Evolutionary conservation across 768 basidiomycete species (phyloP).

Genomic region (Lactarius sp.): DNA sequence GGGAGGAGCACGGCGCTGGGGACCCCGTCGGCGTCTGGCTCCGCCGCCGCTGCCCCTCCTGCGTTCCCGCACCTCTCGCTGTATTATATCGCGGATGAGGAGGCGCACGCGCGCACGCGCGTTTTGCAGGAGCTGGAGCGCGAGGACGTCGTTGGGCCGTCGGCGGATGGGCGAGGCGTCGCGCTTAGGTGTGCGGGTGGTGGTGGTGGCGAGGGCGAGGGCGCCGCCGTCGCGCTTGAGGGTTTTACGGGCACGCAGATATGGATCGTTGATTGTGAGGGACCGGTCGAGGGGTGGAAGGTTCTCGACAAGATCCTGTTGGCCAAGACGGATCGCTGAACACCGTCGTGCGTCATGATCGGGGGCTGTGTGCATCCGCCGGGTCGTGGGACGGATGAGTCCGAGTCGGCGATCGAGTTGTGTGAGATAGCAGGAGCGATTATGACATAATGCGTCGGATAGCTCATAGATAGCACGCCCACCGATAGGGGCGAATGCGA

Average conservation of each 20-base stretch:
- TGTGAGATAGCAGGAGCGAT: too few relatives aligned
- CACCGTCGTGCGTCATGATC: not conserved
- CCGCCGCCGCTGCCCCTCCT: constrained; percentile 41
- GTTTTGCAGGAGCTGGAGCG: constrained; percentile 42
- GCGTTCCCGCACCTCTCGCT: constrained; percentile 69
- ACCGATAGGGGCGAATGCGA: too few relatives aligned
- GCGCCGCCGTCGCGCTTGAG: constrained; percentile 24
- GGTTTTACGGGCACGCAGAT: constrained; percentile 47
- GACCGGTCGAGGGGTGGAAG: constrained; percentile 55
- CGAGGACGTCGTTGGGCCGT: constrained; percentile 33
- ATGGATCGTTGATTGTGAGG: constrained; percentile 57
- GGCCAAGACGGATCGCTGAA: constrained; percentile 1
- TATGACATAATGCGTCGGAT: too few relatives aligned
- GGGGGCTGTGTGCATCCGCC: not conserved
- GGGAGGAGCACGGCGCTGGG: constrained; percentile 32
- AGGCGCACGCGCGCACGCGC: constrained; percentile 50
- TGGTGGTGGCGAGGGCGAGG: constrained; percentile 13
- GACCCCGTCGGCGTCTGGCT: constrained; percentile 21
- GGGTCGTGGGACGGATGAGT: not conserved
- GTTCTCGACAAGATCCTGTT: constrained; percentile 39
- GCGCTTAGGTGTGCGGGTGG: constrained; percentile 31
- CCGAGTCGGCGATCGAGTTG: too few relatives aligned
- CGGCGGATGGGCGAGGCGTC: constrained; percentile 26
- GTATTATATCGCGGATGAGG: constrained; percentile 66
- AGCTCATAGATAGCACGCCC: too few relatives aligned